Evolutionary conservation across 2,329 filamentous ascomycete genomes (phyloP).

Genomic region (Fusarium sp.): DNA sequence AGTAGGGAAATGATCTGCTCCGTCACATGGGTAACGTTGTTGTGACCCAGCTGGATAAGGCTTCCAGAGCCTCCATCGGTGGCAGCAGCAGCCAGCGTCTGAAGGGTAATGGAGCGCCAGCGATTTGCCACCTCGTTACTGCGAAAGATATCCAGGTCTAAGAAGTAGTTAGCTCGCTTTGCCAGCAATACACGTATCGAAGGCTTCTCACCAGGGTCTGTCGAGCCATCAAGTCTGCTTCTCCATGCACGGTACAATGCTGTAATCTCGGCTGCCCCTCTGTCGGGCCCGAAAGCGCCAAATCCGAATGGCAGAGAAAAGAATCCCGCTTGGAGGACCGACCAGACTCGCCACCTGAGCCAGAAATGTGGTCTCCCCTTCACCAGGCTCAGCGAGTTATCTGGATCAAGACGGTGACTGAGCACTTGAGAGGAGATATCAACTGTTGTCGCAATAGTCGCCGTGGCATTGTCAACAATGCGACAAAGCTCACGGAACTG

Average conservation of each 20-base stretch:
- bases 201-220: neutral
- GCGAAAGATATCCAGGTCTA: neutral
- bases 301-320: conserved; percentile 3
- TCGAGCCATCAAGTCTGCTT: neutral
- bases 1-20: neutral
- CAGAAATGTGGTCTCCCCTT: neutral
- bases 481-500: neutral
- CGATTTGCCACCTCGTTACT: neutral
- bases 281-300: neutral
- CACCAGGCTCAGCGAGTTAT: neutral
- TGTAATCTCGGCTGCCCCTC: neutral
- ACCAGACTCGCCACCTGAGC: neutral
- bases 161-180: neutral
- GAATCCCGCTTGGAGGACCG: neutral
- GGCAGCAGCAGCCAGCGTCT: neutral
- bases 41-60: neutral
- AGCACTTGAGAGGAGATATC: neutral
- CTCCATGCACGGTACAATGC: neutral
- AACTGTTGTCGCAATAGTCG: neutral
- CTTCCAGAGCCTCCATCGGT: neutral
- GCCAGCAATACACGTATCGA: neutral
- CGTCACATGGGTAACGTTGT: neutral
- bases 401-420: neutral
- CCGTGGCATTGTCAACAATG: neutral
- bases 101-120: neutral